Evolutionary conservation across 306 rosid species (phyloP).

Genomic region (Medicago lupulina): DNA sequence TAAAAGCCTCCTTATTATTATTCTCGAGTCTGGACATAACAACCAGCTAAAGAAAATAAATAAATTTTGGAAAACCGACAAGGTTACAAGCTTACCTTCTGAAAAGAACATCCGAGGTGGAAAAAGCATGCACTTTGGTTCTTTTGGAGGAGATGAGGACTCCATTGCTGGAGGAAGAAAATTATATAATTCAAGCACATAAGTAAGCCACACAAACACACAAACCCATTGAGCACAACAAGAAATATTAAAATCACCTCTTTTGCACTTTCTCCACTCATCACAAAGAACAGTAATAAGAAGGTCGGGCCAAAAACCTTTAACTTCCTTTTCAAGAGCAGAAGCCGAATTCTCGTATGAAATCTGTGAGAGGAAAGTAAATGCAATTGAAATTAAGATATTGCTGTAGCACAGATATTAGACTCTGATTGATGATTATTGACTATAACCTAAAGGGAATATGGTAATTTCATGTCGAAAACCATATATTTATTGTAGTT

Average conservation of each 20-base stretch:
- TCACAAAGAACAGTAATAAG: conserved; percentile 67
- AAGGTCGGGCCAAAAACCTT: conserved; percentile 84
- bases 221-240: conserved; percentile 18
- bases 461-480: conserved; percentile 5
- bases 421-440: neutral
- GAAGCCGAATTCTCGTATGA: conserved; percentile 67
- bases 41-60: conserved; percentile 15
- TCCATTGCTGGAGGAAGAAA: conserved; percentile 74
- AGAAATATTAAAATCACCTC: conserved; percentile 58
- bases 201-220: conserved; percentile 34
- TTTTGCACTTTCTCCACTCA: conserved; percentile 90
- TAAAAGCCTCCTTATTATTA: conserved; percentile 7
- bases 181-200: conserved; percentile 33
- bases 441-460: conserved; percentile 32
- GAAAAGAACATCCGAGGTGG: conserved; percentile 53
- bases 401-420: conserved; percentile 16
- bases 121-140: conserved; percentile 71
- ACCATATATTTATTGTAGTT: conserved; percentile 10
- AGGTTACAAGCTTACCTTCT: conserved; percentile 54
- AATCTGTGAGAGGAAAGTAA: conserved; percentile 57
- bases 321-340: conserved; percentile 70
- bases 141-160: conserved; percentile 83
- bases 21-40: conserved; percentile 18
- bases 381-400: conserved; percentile 27
- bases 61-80: conserved; percentile 19